Base-by-base conservation (phyloP, 495 filamentous ascomycete genomes). In the Penicillium arizonense region DNA sequence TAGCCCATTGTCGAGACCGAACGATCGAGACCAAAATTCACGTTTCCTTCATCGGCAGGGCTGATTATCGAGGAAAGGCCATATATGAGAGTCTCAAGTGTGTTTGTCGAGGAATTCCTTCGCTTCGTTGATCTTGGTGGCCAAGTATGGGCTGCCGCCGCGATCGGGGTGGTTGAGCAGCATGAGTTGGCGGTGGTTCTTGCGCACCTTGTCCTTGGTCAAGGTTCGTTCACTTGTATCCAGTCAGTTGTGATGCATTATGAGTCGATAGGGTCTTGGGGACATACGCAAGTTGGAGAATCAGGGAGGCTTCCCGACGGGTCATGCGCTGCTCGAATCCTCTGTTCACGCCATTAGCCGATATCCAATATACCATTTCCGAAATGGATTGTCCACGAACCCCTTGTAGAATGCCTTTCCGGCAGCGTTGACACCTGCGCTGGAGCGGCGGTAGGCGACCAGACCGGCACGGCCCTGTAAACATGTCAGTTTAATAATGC, bases 121-220 rank as follows among this genome's bases (percentile, higher is more conserved):
- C 36, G 93, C 93, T 71, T 97, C 93, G 71, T 97, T 97, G 67
- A 97, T 88, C 69, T 98, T 98, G 40, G 91, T 96, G 8, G 94
- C 94, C 49, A 98, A 69, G 69, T 97, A 99, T 28, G 94, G 94
- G 67, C 91, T 96, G 16, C 94, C 94, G 46, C 94, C 94, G 56
- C 94, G 89, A 73, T 99, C 94, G 28, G 94, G 94, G 73, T 99
- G 94, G 75, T 99, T 99, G 55, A 95, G 77, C 46, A 99, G 82
- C 94, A 99, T 99, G 45, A 97, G 85, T 53, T 88, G 90, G 32
- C 94, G 85, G 76, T 99, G 94, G 58, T 93, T 91, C 77, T 97
- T 97, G 63, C 94, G 89, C 43, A 99, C 79, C 58, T 93, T 91
- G 36, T 96, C 90, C 74, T 95, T 96, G 47, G 84, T 91, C 59